Base-by-base conservation (phyloP, 345 rosid species). In the Brassica carinata region DNA sequence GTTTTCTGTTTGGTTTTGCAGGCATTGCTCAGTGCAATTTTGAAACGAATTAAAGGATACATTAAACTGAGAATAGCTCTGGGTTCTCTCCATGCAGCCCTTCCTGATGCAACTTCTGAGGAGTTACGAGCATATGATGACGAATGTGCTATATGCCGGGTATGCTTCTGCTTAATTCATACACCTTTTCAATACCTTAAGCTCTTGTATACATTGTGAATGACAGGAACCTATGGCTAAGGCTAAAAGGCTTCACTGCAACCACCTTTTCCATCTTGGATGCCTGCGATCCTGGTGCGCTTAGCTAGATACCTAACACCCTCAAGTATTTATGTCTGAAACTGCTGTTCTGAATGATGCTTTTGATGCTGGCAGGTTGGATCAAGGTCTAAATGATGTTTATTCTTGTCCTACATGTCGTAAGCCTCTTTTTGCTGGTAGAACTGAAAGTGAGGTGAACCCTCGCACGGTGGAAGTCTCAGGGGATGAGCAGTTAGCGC, bases 91-190 rank as follows among this genome's bases (percentile, higher is more conserved):
- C 99, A 96, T 85, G 99, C 98, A 14, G 99, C 98, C 71, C 98
- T 96, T 84, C 98, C 99, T 80, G 97, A 96, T 87, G 99, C 99
- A 68, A 92, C 98, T 65, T 83, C 89, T 64, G 97, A 89, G 77
- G 98, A 93, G 90, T 84, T 96, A 73, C 87, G 75, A 48, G 89
- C 91, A 76, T 96, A 89, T 81, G 95, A 96, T 77, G 98, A 96
- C 85, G 99, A 96, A 86, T 96, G 99, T 89, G 99, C 98, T 78
- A 96, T 96, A 64, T 96, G 99, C 79, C 88, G 99, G 91, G 98
- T 96, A 92, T 86, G 87, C 73, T 75, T 73, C 33, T 45, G 53
- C 64, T 34, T 8, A 14, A 43, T 76, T 23, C 58, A 8, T 80
- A 67, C 53, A 36, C 63, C 72, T 81, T 66, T 78, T 48, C 67